Evolutionary conservation across 2,329 filamentous ascomycete genomes (phyloP).

Genomic region (Trichoderma koningii): DNA sequence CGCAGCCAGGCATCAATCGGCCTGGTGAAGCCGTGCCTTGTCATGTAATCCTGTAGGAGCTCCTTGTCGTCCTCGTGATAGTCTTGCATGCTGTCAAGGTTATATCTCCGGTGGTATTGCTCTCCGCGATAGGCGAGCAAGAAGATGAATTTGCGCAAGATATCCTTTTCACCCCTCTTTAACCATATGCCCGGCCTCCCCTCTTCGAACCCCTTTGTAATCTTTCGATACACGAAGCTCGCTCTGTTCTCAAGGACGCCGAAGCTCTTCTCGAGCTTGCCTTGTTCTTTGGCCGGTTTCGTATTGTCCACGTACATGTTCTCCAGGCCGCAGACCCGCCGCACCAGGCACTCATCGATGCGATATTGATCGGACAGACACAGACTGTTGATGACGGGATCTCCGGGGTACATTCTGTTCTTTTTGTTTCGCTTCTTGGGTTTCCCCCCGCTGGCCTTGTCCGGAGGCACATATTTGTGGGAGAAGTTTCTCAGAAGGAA

Average conservation of each 20-base stretch:
- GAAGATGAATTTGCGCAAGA: constrained; percentile 15
- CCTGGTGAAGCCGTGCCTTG: not conserved
- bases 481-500: constrained; percentile 16
- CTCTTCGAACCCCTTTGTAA: not conserved
- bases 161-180: not conserved
- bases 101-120: not conserved
- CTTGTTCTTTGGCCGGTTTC: not conserved
- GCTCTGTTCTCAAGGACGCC: not conserved
- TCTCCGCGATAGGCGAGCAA: constrained; percentile 3
- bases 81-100: not conserved
- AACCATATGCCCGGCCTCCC: not conserved
- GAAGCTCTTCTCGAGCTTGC: constrained; percentile 4
- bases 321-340: not conserved
- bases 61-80: not conserved
- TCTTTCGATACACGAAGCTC: not conserved
- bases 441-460: not conserved
- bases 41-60: not conserved
- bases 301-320: constrained; percentile 14
- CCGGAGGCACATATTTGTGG: not conserved
- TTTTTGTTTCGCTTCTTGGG: not conserved
- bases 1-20: not conserved
- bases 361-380: not conserved
- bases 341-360: not conserved
- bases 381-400: not conserved
- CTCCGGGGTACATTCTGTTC: not conserved